Percentiles rank a stretch among this genome's conserved stretches.
Conservation (phyloP, 768 basidiomycete genomes). For the Termitomyces sp. region DNA sequence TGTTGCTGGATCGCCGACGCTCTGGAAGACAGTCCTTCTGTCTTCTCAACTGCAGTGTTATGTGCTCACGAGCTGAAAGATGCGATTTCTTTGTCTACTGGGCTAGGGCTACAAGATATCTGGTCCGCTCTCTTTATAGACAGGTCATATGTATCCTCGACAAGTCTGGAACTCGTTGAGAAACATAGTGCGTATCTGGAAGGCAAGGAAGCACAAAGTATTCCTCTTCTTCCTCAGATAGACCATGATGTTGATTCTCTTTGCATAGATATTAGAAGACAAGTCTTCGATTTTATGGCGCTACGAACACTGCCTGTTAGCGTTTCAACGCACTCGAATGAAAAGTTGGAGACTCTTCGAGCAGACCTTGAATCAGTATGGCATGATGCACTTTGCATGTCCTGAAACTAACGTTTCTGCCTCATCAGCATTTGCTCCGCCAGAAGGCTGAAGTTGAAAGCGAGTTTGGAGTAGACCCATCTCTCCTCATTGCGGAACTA, state of each 20-base stretch:
- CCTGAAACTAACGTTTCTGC: background rate
- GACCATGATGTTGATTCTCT: background rate
- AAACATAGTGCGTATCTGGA: conserved; percentile 16
- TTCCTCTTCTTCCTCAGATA: background rate
- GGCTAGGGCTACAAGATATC: conserved; percentile 65
- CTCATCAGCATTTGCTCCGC: conserved; percentile 5
- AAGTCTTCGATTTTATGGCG: conserved; percentile 36
- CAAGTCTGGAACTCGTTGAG: conserved; percentile 18
- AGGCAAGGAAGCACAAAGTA: conserved; percentile 15
- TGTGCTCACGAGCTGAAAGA: conserved; percentile 36
- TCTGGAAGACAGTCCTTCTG: conserved; percentile 28
- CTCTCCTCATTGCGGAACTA: conserved; percentile 29
- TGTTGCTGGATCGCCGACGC: conserved; percentile 46
- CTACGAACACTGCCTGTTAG: conserved; percentile 26
- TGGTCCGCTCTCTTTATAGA: conserved; percentile 51
- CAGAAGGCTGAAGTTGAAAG: conserved; percentile 4
- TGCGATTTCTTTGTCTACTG: conserved; percentile 56
- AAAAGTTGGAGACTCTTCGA: conserved; percentile 10
- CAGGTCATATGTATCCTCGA: conserved; percentile 10
- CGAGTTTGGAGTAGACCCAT: conserved; percentile 14
- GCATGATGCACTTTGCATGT: background rate
- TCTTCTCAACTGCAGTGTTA: conserved; percentile 27
- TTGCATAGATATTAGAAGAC: conserved; percentile 31
- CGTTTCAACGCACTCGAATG: conserved; percentile 15
- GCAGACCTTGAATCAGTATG: conserved; percentile 20